These are phyloP conservation scores for Ophiocordyceps camponoti-saundersi DNA, from an alignment of 2,329 filamentous ascomycete genomes.

Conservation along the genomic window DNA sequence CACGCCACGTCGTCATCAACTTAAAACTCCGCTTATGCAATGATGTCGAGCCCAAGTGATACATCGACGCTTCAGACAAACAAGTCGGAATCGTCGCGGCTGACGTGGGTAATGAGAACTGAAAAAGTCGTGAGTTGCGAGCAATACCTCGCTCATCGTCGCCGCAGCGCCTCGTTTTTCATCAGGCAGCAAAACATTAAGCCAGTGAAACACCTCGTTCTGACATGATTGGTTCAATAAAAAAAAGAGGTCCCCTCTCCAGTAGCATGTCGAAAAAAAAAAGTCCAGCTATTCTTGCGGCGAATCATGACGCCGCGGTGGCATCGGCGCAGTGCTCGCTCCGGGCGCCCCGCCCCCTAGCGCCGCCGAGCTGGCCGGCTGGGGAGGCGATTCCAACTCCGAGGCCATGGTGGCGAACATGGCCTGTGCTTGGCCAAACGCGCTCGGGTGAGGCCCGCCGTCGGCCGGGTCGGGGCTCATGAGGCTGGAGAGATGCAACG, in stretches of 20 bases:
- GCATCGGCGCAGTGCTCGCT: conserved; percentile 20
- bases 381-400: conserved; percentile 6
- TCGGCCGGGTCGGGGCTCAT: conserved; percentile 11
- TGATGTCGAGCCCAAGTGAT: not conserved
- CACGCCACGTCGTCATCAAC: conserved; percentile 1
- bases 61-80: not conserved
- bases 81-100: not conserved
- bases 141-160: too few species aligned
- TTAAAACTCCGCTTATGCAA: conserved; percentile 3
- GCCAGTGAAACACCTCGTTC: not conserved
- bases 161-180: too few species aligned
- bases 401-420: conserved; percentile 12
- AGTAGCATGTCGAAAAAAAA: too few species aligned
- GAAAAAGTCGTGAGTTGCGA: not conserved
- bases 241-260: too few species aligned
- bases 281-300: not conserved
- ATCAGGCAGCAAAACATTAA: too few species aligned
- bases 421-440: conserved; percentile 9
- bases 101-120: not conserved
- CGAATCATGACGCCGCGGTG: conserved; percentile 7
- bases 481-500: conserved; percentile 10
- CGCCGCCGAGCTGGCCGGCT: conserved; percentile 7
- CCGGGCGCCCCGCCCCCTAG: conserved; percentile 10
- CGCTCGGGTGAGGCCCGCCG: conserved; percentile 5
- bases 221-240: not conserved